A percentile compares a stretch with the other conserved stretches of the same genome.
phyloP scores from a whole-genome alignment of 2,329 filamentous ascomycete species.

The Cordyceps cateniannulata region DNA sequence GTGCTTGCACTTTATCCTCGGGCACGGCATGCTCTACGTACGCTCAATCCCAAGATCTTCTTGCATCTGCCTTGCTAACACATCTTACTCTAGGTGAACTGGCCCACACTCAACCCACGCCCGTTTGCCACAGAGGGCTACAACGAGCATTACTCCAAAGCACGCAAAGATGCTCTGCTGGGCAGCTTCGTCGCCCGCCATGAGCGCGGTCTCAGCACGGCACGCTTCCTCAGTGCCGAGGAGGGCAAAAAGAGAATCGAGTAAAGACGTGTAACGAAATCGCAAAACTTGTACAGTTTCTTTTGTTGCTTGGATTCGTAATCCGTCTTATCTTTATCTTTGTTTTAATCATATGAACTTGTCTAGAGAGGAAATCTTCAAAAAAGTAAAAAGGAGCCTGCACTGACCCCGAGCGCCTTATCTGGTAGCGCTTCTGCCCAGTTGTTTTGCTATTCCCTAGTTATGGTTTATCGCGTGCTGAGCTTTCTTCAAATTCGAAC shows the following conservation, averaged over 20 bases:
- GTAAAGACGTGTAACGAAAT: conserved; percentile 31
- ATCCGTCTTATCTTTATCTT: not conserved
- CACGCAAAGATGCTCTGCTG: conserved; percentile 74
- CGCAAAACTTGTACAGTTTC: not conserved
- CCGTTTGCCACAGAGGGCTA: conserved; percentile 83
- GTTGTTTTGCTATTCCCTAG: not conserved
- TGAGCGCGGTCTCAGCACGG: conserved; percentile 77
- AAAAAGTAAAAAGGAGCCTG: not conserved
- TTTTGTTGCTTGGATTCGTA: not conserved
- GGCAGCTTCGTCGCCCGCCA: conserved; percentile 64
- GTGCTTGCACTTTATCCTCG: conserved; percentile 69
- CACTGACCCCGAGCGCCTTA: not conserved
- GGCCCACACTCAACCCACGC: conserved; percentile 91
- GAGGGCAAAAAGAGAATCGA: conserved; percentile 99
- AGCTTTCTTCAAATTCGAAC: no score
- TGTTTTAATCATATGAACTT: conserved; percentile 1
- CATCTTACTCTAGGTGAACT: conserved; percentile 68
- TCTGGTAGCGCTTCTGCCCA: not conserved
- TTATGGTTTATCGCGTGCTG: not conserved
- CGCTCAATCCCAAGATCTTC: conserved; percentile 33
- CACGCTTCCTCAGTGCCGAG: conserved; percentile 76
- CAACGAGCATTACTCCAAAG: conserved; percentile 76
- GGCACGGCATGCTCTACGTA: conserved; percentile 90
- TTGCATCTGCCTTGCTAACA: conserved; percentile 16
- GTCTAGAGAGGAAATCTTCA: no score